These are phyloP conservation scores for Tolypocladium endophyticum DNA, from an alignment of 2,329 filamentous ascomycete species.

Conservation along the genomic window DNA sequence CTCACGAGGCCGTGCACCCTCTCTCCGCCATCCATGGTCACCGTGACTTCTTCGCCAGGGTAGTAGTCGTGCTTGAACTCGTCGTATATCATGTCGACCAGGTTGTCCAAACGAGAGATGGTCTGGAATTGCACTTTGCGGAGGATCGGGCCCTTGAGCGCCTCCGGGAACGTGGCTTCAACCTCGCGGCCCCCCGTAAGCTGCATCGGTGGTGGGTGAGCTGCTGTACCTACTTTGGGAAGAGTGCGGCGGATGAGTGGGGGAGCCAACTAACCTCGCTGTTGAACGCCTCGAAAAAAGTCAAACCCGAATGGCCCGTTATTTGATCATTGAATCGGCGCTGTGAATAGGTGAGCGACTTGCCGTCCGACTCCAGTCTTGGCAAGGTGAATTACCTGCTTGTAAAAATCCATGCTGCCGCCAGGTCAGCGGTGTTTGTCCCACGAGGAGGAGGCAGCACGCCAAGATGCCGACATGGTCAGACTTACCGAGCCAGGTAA, in stretches of 20 bases:
- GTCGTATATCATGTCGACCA: constrained; percentile 57
- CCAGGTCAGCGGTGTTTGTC: constrained; percentile 7
- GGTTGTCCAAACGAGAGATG: constrained; percentile 77
- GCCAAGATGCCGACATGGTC: not conserved
- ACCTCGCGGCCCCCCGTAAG: constrained; percentile 76
- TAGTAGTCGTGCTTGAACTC: constrained; percentile 88
- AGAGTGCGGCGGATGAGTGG: not conserved
- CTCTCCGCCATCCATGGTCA: constrained; percentile 59
- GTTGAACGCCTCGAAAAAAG: constrained; percentile 83
- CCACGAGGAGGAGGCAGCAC: not conserved
- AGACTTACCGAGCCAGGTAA: constrained; percentile 67
- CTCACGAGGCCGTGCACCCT: constrained; percentile 64
- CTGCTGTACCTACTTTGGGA: not conserved
- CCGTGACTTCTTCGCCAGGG: constrained; percentile 73
- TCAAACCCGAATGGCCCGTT: constrained; percentile 82
- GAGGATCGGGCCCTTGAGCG: constrained; percentile 81
- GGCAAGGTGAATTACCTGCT: constrained; percentile 46
- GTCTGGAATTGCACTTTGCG: constrained; percentile 87
- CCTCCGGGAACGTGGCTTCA: constrained; percentile 83
- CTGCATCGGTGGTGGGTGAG: constrained; percentile 28
- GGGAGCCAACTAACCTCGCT: constrained; percentile 61
- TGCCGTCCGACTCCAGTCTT: not conserved
- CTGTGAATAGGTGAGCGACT: constrained; percentile 28
- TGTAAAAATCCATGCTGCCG: constrained; percentile 80
- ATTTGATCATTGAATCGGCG: constrained; percentile 92